These are phyloP conservation scores for Diaporthe helianthi DNA, from an alignment of 2,329 filamentous ascomycete genomes.

Conservation along the genomic window DNA sequence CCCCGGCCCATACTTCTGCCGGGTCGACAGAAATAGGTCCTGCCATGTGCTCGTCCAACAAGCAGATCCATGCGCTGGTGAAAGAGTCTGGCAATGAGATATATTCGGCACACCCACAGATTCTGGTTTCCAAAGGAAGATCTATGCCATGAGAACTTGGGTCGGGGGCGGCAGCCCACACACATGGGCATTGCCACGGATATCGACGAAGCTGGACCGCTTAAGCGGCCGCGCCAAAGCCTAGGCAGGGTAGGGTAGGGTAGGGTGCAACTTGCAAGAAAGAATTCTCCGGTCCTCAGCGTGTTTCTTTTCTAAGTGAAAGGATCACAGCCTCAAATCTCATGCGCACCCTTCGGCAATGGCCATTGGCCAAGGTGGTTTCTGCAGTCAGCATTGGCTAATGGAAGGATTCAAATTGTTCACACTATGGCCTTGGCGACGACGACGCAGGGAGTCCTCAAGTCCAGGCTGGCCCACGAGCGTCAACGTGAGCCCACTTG, in stretches of 20 bases:
- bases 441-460: neutral
- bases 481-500: constrained; percentile 7
- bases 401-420: constrained; percentile 18
- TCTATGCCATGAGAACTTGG: neutral
- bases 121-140: neutral
- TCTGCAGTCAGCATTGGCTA: constrained; percentile 16
- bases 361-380: neutral
- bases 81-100: neutral
- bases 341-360: neutral
- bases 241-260: too few relatives aligned
- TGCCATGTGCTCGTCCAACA: neutral
- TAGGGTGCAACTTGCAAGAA: constrained; percentile 14
- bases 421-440: constrained; percentile 18
- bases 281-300: constrained; percentile 19
- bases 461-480: constrained; percentile 13
- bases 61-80: neutral
- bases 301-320: constrained; percentile 16
- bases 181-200: neutral
- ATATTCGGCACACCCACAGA: neutral
- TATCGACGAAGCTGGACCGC: constrained; percentile 8
- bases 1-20: constrained; percentile 4
- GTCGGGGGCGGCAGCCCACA: neutral
- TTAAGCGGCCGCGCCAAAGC: neutral
- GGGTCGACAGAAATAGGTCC: constrained; percentile 17
- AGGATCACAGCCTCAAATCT: constrained; percentile 6